Evolutionary conservation across 345 rosid species (phyloP).

Genomic region (Eutrema japonicum): DNA sequence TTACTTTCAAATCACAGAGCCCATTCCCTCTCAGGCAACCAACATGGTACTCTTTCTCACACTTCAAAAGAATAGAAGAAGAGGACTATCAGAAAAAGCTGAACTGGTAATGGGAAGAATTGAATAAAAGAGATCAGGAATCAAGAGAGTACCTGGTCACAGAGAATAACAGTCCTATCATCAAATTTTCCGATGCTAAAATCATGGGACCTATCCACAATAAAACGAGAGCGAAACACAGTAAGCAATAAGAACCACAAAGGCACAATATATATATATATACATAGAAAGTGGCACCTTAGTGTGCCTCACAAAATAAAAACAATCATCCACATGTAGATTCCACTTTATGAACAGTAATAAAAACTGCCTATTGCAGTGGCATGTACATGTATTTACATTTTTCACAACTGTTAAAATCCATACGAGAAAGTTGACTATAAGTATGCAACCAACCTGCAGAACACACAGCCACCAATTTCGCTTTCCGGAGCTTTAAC

Average conservation of each 20-base stretch:
- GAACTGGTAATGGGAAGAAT: background rate
- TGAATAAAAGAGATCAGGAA: constrained; percentile 25
- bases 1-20: constrained; percentile 79
- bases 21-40: constrained; percentile 85
- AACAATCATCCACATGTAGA: constrained; percentile 1
- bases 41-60: constrained; percentile 96
- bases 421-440: background rate
- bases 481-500: constrained; percentile 79
- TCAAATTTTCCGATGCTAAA: constrained; percentile 70
- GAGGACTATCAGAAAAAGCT: constrained; percentile 33
- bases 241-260: background rate
- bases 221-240: constrained; percentile 2
- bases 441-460: constrained; percentile 65
- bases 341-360: constrained; percentile 23
- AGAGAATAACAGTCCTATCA: constrained; percentile 85
- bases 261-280: background rate
- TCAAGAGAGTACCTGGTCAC: constrained; percentile 84
- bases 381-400: constrained; percentile 7
- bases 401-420: constrained; percentile 1
- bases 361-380: constrained; percentile 13
- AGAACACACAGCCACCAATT: constrained; percentile 89
- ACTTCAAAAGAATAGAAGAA: constrained; percentile 53
- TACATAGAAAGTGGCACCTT: background rate
- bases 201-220: constrained; percentile 67
- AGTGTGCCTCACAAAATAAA: constrained; percentile 1